Evolutionary conservation across 768 basidiomycete species (phyloP).

Genomic region (Candolleomyces efflorescens): DNA sequence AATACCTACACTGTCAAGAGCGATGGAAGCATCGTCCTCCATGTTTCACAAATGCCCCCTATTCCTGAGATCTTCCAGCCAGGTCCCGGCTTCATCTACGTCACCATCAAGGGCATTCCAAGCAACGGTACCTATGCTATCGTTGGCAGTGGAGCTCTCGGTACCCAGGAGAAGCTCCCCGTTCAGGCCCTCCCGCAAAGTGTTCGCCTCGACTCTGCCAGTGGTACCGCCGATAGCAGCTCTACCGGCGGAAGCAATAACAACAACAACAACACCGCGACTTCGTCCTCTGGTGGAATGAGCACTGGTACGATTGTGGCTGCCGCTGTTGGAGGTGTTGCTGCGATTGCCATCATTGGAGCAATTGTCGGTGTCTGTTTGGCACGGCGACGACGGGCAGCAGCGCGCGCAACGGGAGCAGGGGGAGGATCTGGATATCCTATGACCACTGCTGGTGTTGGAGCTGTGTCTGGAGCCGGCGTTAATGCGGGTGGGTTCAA

Average conservation of each 20-base stretch:
- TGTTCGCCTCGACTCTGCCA: slow-evolving; percentile 39
- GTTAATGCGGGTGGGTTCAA: background rate
- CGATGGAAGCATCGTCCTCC: slow-evolving; percentile 74
- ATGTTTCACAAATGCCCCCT: slow-evolving; percentile 79
- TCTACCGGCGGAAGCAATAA: background rate
- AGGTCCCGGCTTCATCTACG: slow-evolving; percentile 81
- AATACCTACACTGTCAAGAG: slow-evolving; percentile 77
- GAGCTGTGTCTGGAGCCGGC: background rate
- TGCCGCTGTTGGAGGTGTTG: slow-evolving; percentile 49
- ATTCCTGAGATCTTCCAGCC: slow-evolving; percentile 86
- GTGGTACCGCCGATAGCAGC: slow-evolving; percentile 25
- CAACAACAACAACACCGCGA: slow-evolving; percentile 6
- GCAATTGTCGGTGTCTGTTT: slow-evolving; percentile 38
- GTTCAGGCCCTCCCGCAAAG: slow-evolving; percentile 46
- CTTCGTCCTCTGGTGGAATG: slow-evolving; percentile 13
- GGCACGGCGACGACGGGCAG: slow-evolving; percentile 43
- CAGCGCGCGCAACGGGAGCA: slow-evolving; percentile 12
- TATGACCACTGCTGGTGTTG: background rate
- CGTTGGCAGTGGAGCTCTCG: slow-evolving; percentile 78
- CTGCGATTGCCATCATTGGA: slow-evolving; percentile 43
- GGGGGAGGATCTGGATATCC: slow-evolving; percentile 5
- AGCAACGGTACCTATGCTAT: slow-evolving; percentile 74
- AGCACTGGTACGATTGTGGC: slow-evolving; percentile 45
- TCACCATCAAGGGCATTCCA: slow-evolving; percentile 82
- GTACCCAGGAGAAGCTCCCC: slow-evolving; percentile 51